Evolutionary conservation across 345 rosid genomes (phyloP).

Genomic region (Theobroma cacao): DNA sequence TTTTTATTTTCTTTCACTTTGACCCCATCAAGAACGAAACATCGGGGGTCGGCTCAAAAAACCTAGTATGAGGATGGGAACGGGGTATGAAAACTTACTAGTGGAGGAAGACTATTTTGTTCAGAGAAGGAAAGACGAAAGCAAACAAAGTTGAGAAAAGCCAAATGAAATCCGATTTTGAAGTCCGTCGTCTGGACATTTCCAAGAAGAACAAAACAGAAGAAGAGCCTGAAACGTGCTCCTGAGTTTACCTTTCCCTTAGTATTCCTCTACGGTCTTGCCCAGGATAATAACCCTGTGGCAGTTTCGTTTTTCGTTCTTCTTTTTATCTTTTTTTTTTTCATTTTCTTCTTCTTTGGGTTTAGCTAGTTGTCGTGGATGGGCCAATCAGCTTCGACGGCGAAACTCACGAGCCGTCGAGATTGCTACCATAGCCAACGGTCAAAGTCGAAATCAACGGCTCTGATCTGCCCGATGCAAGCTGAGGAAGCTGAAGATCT

Average conservation of each 20-base stretch:
- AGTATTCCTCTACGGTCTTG: neutral
- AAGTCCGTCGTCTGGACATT: conserved; percentile 31
- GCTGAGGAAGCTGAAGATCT: conserved; percentile 26
- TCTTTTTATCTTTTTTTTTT: neutral
- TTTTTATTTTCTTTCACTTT: neutral
- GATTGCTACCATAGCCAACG: conserved; percentile 33
- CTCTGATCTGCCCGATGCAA: conserved; percentile 27
- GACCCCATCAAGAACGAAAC: neutral
- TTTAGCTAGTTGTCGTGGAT: conserved; percentile 32
- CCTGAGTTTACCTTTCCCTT: neutral
- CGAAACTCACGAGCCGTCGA: conserved; percentile 41
- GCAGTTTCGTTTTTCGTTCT: conserved; percentile 1
- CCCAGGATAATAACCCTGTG: conserved; percentile 2
- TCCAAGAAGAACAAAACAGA: conserved; percentile 2
- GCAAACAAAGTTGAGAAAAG: conserved; percentile 16
- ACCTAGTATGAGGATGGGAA: neutral
- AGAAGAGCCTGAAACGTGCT: neutral
- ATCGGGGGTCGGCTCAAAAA: neutral
- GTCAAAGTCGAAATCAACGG: conserved; percentile 20
- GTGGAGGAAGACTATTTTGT: neutral
- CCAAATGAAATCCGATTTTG: conserved; percentile 40
- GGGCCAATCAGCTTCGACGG: conserved; percentile 79
- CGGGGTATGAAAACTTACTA: neutral
- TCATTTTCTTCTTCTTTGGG: neutral
- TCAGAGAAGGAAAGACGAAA: neutral